Evolutionary conservation across 139 green algal genomes (phyloP).

Genomic region (Chlamydomonas asymmetrica): DNA sequence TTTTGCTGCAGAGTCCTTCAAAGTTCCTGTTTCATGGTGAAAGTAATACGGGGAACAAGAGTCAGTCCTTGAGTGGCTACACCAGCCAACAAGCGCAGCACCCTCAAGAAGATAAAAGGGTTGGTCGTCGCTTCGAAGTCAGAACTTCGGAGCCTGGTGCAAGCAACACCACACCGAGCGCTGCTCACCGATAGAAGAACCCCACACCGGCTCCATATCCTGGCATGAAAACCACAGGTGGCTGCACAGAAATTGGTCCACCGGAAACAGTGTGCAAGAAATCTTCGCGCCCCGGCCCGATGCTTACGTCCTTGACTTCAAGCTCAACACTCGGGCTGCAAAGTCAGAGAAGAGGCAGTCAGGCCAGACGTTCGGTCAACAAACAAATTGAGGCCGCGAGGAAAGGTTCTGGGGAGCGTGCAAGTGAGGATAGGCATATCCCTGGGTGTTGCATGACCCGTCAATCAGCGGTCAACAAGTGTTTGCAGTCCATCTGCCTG

Average conservation of each 20-base stretch:
- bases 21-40: constrained; percentile 59
- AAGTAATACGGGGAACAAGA: neutral
- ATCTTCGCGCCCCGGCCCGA: constrained; percentile 55
- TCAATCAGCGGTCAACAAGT: neutral
- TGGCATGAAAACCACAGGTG: constrained; percentile 69
- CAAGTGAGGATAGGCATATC: neutral
- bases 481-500: constrained; percentile 1
- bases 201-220: constrained; percentile 74
- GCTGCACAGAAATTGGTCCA: constrained; percentile 6
- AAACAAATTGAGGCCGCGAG: neutral
- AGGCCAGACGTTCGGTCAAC: neutral
- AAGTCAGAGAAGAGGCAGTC: neutral
- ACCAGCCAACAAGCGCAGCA: neutral
- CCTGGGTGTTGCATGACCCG: neutral
- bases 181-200: constrained; percentile 56
- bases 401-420: too few species aligned
- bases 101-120: neutral
- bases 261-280: constrained; percentile 70
- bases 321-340: constrained; percentile 29
- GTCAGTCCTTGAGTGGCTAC: neutral
- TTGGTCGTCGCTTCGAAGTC: neutral
- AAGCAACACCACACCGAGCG: neutral
- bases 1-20: constrained; percentile 45
- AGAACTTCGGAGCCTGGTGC: neutral
- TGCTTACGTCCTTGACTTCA: constrained; percentile 29